Evolutionary conservation across 352 stramenopile genomes (phyloP), one percentile per base, ranked within the genome.

Genomic region (Phytopythium aichiense): DNA sequence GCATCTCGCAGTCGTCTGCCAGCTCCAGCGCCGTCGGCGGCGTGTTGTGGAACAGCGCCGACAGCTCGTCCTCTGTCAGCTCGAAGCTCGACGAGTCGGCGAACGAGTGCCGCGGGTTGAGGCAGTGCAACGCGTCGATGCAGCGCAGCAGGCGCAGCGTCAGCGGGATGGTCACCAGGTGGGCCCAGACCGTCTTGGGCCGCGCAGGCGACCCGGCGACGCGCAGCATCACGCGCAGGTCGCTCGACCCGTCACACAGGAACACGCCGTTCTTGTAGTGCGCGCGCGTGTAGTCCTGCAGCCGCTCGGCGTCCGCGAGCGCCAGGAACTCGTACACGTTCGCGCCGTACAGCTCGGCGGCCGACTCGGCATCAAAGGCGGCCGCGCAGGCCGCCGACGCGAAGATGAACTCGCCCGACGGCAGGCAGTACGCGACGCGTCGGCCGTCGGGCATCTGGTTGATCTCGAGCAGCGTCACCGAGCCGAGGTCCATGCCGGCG

Each of bases 111-210:
- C 74, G 49, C 22, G 51, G 70, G 25, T 69, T 73, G 28, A 79
- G 57, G 30, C 76, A 73, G 22, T 67, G 76, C 38, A 92, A 80
- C 2, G 80, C 87, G 61, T 94, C 86, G 52, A 94, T 90, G 61
- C 86, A 94, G 38, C 86, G 83, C 67, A 88, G 76, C 60, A 94
- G 71, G 4, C 86, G 83, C 33, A 94, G 65, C 37, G 81, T 89
- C 6, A 92, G 61, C 20, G 86, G 75, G 28, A 89, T 68, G 5
- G 80, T 86, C 55, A 72, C 75, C 8, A 89, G 56, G 9, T 79
- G 80, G 31, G 91, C 68, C 73, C 77, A 86, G 33, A 92, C 18
- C 49, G 74, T 65, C 12, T 65, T 65, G 7, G 50, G 56, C 22
- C 55, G 38, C n/a, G 33, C 65, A 7, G 51, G 37, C 0, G 64